phyloP scores from a whole-genome alignment of 768 basidiomycete species.

The Lentinula guzmanii region DNA sequence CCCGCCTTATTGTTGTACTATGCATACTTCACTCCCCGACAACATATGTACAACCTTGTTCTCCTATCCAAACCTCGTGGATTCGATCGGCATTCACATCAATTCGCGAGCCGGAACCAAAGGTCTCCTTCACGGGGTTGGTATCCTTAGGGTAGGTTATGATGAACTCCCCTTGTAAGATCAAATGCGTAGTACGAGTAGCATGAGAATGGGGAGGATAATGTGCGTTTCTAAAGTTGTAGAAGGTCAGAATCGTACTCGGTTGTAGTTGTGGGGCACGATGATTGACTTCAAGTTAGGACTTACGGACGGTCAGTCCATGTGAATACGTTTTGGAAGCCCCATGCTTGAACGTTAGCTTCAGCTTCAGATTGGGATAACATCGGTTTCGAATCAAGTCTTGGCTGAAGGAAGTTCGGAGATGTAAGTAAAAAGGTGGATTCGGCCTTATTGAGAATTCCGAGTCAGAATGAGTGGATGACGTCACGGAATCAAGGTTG shows the following conservation, averaged over 20 bases:
- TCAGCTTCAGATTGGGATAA: background rate
- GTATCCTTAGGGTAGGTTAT: background rate
- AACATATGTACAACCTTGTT: background rate
- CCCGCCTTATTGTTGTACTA: no score
- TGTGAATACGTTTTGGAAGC: background rate
- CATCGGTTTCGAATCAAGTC: background rate
- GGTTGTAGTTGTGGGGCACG: no score
- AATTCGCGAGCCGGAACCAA: background rate
- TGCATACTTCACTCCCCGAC: background rate
- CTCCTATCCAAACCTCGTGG: background rate
- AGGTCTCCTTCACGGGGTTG: background rate
- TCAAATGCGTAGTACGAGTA: no score
- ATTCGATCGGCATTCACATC: background rate
- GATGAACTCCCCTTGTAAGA: no score
- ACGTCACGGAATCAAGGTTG: no score
- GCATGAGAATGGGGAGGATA: no score
- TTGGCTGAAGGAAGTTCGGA: background rate
- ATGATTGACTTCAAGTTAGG: background rate
- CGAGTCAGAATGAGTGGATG: no score
- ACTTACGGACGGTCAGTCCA: background rate
- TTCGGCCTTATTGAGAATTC: no score
- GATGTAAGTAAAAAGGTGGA: background rate
- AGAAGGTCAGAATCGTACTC: no score
- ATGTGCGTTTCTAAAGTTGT: no score
- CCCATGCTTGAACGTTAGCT: background rate